These are phyloP conservation scores for Mycena venus DNA, from an alignment of 768 basidiomycete species.

Conservation along the genomic window DNA sequence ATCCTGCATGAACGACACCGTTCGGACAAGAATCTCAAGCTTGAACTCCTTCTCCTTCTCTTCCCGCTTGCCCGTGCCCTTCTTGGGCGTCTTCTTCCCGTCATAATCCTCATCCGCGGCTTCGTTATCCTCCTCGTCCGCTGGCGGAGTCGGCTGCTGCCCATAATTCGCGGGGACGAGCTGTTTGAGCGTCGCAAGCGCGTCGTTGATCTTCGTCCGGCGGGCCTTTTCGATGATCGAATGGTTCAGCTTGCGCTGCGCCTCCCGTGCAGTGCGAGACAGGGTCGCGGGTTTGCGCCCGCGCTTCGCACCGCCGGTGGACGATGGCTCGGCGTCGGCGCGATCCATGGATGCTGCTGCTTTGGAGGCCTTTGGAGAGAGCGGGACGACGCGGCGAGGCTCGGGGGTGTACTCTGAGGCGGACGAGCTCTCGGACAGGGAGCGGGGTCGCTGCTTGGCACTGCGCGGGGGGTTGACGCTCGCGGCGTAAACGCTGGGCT, in stretches of 20 bases:
- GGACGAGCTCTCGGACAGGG: slow-evolving; percentile 64
- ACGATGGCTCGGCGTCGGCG: slow-evolving; percentile 25
- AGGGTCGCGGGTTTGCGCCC: slow-evolving; percentile 82
- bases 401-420: slow-evolving; percentile 62
- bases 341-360: slow-evolving; percentile 46
- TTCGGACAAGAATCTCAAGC: slow-evolving; percentile 88
- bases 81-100: slow-evolving; percentile 42
- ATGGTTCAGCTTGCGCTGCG: slow-evolving; percentile 93
- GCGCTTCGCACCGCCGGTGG: slow-evolving; percentile 61
- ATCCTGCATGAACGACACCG: slow-evolving; percentile 83
- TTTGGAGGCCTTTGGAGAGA: slow-evolving; percentile 34
- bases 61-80: slow-evolving; percentile 59
- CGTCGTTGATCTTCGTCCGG: slow-evolving; percentile 96
- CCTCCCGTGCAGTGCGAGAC: slow-evolving; percentile 84
- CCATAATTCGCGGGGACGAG: slow-evolving; percentile 79
- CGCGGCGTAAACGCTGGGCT: slow-evolving; percentile 29
- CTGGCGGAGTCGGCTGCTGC: slow-evolving; percentile 31
- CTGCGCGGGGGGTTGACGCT: slow-evolving; percentile 30
- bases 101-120: slow-evolving; percentile 51
- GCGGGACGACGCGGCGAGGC: slow-evolving; percentile 30
- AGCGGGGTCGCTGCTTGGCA: slow-evolving; percentile 29
- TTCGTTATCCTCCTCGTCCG: slow-evolving; percentile 53
- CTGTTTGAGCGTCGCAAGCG: slow-evolving; percentile 79
- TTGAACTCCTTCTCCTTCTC: slow-evolving; percentile 91
- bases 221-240: slow-evolving; percentile 95